Conservation (phyloP, 2,329 filamentous ascomycete species). For the Ambrosiella cleistominuta region DNA sequence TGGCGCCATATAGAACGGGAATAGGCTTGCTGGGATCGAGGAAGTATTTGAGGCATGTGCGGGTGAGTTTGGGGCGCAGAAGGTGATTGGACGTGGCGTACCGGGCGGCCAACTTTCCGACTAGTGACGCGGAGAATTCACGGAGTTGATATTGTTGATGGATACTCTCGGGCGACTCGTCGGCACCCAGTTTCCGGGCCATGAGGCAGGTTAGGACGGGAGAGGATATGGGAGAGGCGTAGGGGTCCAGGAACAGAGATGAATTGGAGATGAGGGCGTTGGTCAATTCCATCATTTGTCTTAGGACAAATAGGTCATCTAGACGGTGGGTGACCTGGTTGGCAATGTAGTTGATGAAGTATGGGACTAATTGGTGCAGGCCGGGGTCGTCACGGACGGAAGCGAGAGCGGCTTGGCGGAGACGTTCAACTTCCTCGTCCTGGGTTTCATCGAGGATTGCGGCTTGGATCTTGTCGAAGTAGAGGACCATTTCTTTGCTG, state of each 20-base stretch:
- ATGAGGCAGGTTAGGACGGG: constrained; percentile 84
- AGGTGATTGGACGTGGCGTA: constrained; percentile 68
- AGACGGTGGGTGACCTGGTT: constrained; percentile 91
- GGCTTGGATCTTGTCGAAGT: constrained; percentile 87
- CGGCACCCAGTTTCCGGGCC: constrained; percentile 51
- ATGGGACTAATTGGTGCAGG: constrained; percentile 85
- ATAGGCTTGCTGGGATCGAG: constrained; percentile 71
- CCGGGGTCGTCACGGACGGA: constrained; percentile 80
- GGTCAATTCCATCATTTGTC: constrained; percentile 82
- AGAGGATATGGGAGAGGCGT: constrained; percentile 52
- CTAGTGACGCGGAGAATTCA: constrained; percentile 65
- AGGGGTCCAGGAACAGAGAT: constrained; percentile 52
- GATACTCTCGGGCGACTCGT: constrained; percentile 34
- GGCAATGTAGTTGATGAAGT: constrained; percentile 89
- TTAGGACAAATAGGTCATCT: constrained; percentile 74
- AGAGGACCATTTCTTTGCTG: constrained; percentile 86
- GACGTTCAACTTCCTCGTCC: constrained; percentile 53
- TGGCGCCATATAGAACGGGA: constrained; percentile 73
- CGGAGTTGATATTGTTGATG: constrained; percentile 62
- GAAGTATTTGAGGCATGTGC: constrained; percentile 86
- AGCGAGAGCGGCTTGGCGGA: constrained; percentile 69
- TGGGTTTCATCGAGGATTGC: constrained; percentile 78
- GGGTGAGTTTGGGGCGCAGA: constrained; percentile 70
- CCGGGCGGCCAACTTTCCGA: constrained; percentile 62
- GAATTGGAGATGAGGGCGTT: constrained; percentile 71